These are phyloP conservation scores for Chlorella sp. DNA, from an alignment of 139 green algal genomes.

Conservation along the genomic window DNA sequence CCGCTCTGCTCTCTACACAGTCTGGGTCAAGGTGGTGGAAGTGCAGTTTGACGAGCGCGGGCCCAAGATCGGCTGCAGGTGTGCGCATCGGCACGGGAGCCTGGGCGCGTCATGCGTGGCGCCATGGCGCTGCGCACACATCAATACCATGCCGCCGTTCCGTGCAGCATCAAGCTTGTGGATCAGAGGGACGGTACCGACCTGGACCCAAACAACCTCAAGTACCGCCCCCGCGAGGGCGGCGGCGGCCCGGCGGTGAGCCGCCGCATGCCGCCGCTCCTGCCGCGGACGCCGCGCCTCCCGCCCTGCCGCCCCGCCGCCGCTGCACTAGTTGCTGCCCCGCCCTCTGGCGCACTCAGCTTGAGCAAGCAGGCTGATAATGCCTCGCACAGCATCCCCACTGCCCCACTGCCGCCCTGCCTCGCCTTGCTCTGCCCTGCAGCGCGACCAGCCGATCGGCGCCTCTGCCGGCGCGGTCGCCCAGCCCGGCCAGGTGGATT, in stretches of 20 bases:
- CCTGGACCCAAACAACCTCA: conserved; percentile 42
- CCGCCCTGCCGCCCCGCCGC: too few species aligned
- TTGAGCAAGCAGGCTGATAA: too few species aligned
- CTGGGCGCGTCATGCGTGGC: background rate
- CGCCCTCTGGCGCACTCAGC: too few species aligned
- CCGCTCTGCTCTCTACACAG: conserved; percentile 5
- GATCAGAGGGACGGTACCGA: conserved; percentile 56
- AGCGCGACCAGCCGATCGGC: conserved; percentile 23
- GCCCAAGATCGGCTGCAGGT: conserved; percentile 33
- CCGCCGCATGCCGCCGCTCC: background rate
- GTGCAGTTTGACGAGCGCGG: conserved; percentile 33
- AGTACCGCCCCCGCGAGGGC: conserved; percentile 22
- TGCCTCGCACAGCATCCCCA: too few species aligned
- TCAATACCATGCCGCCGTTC: background rate
- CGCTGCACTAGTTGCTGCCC: too few species aligned
- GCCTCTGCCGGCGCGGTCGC: background rate
- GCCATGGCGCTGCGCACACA: background rate
- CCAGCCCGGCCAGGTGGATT: conserved; percentile 26
- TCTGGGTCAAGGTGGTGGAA: conserved; percentile 65
- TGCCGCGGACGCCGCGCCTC: too few species aligned
- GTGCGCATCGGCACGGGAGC: too few species aligned
- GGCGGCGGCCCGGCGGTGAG: conserved; percentile 17
- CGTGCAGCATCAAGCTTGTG: conserved; percentile 58
- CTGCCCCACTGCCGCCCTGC: background rate
- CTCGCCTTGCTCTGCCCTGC: background rate